These are phyloP conservation scores for Apiotrichum montevideense DNA, from an alignment of 1,284 basidiomycete genomes.

Conservation along the genomic window DNA sequence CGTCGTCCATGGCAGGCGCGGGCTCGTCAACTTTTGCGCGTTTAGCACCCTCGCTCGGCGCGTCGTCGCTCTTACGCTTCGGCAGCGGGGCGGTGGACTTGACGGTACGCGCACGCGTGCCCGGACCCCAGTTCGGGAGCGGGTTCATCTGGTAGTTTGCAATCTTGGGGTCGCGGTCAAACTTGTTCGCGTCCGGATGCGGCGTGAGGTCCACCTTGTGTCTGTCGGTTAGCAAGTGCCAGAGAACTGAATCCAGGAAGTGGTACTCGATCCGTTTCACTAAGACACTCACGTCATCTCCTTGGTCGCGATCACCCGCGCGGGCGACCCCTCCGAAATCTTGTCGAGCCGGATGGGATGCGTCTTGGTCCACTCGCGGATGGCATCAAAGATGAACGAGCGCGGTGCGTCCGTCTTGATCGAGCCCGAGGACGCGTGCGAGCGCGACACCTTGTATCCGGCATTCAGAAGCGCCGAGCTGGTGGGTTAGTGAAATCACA, in stretches of 20 bases:
- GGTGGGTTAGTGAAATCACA: slow-evolving; percentile 49
- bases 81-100: slow-evolving; percentile 7
- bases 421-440: slow-evolving; percentile 81
- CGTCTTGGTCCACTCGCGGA: slow-evolving; percentile 70
- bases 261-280: not conserved
- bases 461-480: slow-evolving; percentile 84
- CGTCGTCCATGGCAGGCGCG: slow-evolving; percentile 4
- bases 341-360: slow-evolving; percentile 76
- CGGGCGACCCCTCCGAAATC: slow-evolving; percentile 63
- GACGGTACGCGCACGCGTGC: slow-evolving; percentile 22
- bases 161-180: slow-evolving; percentile 52
- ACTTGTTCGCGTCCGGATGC: slow-evolving; percentile 61
- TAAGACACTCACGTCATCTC: slow-evolving; percentile 55
- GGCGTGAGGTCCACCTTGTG: slow-evolving; percentile 63
- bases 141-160: slow-evolving; percentile 92
- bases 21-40: not conserved
- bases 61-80: slow-evolving; percentile 15
- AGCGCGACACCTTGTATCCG: slow-evolving; percentile 77
- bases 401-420: slow-evolving; percentile 81
- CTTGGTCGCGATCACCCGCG: slow-evolving; percentile 59
- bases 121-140: slow-evolving; percentile 83
- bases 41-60: not conserved
- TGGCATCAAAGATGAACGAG: slow-evolving; percentile 70
- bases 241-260: no score
- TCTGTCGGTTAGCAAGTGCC: slow-evolving; percentile 43